phyloP scores from a whole-genome alignment of 2,329 filamentous ascomycete species.

The Periconia sp. region DNA sequence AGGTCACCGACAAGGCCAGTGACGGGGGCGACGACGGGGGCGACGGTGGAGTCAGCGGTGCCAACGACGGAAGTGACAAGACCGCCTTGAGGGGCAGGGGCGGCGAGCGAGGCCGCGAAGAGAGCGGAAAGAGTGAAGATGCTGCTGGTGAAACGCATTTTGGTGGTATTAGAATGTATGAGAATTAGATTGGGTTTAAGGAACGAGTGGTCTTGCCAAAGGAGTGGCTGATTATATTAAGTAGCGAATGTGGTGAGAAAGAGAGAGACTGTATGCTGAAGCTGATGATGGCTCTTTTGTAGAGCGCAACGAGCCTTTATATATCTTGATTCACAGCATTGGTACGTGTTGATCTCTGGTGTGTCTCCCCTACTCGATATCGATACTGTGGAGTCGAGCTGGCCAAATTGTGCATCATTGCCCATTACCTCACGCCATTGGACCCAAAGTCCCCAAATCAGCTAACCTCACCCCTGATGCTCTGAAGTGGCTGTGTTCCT shows the following conservation, averaged over 20 bases:
- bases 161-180: neutral
- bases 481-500: neutral
- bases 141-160: conserved; percentile 7
- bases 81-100: neutral
- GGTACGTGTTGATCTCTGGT: no score
- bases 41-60: neutral
- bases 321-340: no score
- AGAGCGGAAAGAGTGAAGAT: conserved; percentile 3
- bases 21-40: no score
- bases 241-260: neutral
- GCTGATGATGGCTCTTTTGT: no score
- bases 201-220: conserved; percentile 1
- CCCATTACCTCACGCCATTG: no score
- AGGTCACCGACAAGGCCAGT: no score
- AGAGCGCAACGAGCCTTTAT: no score
- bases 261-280: neutral
- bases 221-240: neutral
- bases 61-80: neutral
- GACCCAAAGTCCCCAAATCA: no score
- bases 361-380: no score
- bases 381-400: no score
- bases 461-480: neutral
- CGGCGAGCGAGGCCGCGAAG: conserved; percentile 5
- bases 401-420: no score
- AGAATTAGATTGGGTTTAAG: neutral